Conservation (phyloP, 495 filamentous ascomycete genomes). For the Rhypophila decipiens region DNA sequence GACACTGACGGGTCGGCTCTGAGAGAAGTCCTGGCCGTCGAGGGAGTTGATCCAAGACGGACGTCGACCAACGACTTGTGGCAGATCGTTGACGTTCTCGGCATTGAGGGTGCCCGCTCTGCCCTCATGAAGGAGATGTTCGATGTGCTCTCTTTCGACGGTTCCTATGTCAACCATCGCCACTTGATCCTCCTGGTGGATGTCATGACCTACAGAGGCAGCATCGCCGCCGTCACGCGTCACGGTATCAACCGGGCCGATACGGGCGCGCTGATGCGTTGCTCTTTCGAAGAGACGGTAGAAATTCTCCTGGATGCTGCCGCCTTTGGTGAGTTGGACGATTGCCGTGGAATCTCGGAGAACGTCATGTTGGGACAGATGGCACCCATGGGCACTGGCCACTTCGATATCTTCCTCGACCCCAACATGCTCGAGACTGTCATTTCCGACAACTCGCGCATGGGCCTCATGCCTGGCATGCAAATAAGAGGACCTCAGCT, state of each 20-base stretch:
- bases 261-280: conserved; percentile 97
- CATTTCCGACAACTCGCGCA: conserved; percentile 79
- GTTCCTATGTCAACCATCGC: conserved; percentile 98
- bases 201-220: conserved; percentile 93
- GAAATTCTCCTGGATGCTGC: conserved; percentile 96
- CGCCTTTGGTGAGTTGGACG: conserved; percentile 87
- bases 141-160: conserved; percentile 89
- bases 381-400: conserved; percentile 91
- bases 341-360: conserved; percentile 95
- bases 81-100: conserved; percentile 87
- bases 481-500: conserved; percentile 63
- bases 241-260: conserved; percentile 98
- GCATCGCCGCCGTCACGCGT: conserved; percentile 90
- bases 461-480: conserved; percentile 70
- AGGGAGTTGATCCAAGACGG: conserved; percentile 81
- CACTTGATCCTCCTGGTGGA: conserved; percentile 95
- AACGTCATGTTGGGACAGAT: conserved; percentile 98
- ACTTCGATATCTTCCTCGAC: conserved; percentile 87
- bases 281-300: conserved; percentile 98
- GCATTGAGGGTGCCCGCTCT: conserved; percentile 87
- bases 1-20: conserved; percentile 88
- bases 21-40: conserved; percentile 72
- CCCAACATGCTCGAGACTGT: conserved; percentile 93
- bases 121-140: conserved; percentile 83
- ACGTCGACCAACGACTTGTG: conserved; percentile 94